Conservation (phyloP, 2,329 filamentous ascomycete genomes). For the Alternaria sp. region DNA sequence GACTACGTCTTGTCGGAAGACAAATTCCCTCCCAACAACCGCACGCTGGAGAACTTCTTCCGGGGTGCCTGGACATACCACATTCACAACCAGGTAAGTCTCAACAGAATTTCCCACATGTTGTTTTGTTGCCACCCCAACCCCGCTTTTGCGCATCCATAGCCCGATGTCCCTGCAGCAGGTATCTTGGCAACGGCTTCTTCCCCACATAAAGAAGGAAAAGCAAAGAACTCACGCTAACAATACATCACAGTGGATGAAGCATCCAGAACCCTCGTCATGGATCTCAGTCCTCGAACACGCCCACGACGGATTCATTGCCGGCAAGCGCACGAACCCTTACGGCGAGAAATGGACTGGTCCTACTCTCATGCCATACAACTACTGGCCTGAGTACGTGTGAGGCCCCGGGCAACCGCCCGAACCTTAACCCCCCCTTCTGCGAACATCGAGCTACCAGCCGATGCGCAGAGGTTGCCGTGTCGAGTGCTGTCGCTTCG, state of each 20-base stretch:
- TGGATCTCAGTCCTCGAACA: slow-evolving; percentile 62
- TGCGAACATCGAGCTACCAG: neutral
- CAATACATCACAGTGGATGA: slow-evolving; percentile 54
- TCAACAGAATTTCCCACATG: neutral
- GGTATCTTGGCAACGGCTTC: slow-evolving; percentile 2
- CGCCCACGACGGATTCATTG: slow-evolving; percentile 62
- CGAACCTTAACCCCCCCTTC: neutral
- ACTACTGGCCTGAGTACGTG: slow-evolving; percentile 59
- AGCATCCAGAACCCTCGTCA: slow-evolving; percentile 62
- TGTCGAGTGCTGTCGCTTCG: slow-evolving; percentile 20
- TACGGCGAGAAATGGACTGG: slow-evolving; percentile 63
- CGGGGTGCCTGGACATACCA: slow-evolving; percentile 64
- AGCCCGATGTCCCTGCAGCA: slow-evolving; percentile 4
- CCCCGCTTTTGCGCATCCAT: neutral
- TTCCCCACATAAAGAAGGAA: slow-evolving; percentile 3
- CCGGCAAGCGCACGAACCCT: slow-evolving; percentile 56
- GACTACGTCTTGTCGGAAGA: slow-evolving; percentile 59
- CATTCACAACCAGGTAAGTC: slow-evolving; percentile 62
- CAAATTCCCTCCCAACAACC: slow-evolving; percentile 62
- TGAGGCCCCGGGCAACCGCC: slow-evolving; percentile 32
- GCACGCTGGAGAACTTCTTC: slow-evolving; percentile 63
- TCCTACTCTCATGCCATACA: slow-evolving; percentile 56
- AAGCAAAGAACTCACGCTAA: slow-evolving; percentile 28
- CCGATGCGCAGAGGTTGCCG: slow-evolving; percentile 21
- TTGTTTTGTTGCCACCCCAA: neutral